These are phyloP conservation scores for Penicillium psychrosexuale DNA, from an alignment of 2,329 filamentous ascomycete genomes.

Conservation along the genomic window DNA sequence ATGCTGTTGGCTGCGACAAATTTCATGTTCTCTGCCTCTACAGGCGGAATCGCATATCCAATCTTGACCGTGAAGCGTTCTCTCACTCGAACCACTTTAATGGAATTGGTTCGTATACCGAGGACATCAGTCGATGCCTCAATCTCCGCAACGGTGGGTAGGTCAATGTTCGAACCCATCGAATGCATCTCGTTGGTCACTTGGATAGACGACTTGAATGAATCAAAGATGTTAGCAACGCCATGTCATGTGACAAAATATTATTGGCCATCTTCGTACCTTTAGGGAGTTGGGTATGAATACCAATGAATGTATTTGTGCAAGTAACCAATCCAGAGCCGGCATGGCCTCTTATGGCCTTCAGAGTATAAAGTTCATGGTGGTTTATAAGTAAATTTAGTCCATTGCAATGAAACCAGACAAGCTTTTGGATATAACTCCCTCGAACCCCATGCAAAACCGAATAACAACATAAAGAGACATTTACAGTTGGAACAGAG, in stretches of 20 bases:
- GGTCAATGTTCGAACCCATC: not conserved
- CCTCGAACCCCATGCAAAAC: constrained; percentile 27
- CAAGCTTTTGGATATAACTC: constrained; percentile 23
- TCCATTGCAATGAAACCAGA: constrained; percentile 5
- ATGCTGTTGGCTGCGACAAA: constrained; percentile 19
- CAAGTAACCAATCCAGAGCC: not conserved
- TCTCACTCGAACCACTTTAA: constrained; percentile 19
- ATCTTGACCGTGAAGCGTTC: constrained; percentile 22
- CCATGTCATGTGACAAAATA: not conserved
- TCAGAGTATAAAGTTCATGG: not conserved
- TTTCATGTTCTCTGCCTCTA: constrained; percentile 21
- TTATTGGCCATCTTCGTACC: not conserved
- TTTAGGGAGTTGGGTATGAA: not conserved
- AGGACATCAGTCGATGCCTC: constrained; percentile 17
- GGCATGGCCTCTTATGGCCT: not conserved
- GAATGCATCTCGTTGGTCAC: not conserved
- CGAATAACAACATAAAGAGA: constrained; percentile 12
- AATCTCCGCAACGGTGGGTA: constrained; percentile 19
- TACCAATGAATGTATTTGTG: not conserved
- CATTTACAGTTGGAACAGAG: constrained; percentile 78
- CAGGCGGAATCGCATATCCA: constrained; percentile 9
- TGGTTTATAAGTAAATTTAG: not conserved
- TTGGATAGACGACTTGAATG: not conserved
- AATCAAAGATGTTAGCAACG: not conserved
- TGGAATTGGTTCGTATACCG: constrained; percentile 11